Evolutionary conservation across 75 land plant species (phyloP), one percentile per base, ranked within the genome.

Genomic region (Cryptomeria japonica): DNA sequence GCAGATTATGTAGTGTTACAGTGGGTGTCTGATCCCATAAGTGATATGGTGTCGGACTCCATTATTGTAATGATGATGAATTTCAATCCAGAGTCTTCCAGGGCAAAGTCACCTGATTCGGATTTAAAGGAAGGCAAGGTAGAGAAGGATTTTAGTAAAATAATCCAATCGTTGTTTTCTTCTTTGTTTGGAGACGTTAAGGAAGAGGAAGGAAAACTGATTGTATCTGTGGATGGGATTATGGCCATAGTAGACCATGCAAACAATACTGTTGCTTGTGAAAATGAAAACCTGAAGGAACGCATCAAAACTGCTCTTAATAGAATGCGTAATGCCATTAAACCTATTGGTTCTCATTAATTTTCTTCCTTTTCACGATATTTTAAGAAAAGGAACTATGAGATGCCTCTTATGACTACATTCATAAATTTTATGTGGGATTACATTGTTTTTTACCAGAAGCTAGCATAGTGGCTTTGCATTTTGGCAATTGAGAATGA

Each of bases 31-130:
- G 98, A 98, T 46, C 99, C 99, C 13, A 92, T 98, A 14, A 94
- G 96, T 87, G 99, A 98, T 86, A 98, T 98, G 99, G 96, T 98
- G 3, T 96, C 97, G 11, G 99, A 98, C 70, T 98, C 99, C 14
- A 87, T 98, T 79, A 95, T 98, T 32, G 99, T 97, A 13, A 88
- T 95, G 91, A 92, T 98, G 83, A 75, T 95, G 89, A 97, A 97
- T 72, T 91, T 95, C 89, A 93, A 92, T 83, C 84, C 96, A 16
- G 97, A 94, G 75, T 83, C 94, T 44, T 93, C 95, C 1, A 90
- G 90, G 85, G 91, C 89, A 19, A 90, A 87, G 39, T 88, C 86
- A 9, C 88, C 91, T 16, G 87, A 95, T 11, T 92, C 91, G 39
- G 89, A 82, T 13, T 73, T 75, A 14, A 41, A 31, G 49, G 93